Base-by-base conservation (phyloP, 495 filamentous ascomycete genomes). In the Hypoxylon trugodes region DNA sequence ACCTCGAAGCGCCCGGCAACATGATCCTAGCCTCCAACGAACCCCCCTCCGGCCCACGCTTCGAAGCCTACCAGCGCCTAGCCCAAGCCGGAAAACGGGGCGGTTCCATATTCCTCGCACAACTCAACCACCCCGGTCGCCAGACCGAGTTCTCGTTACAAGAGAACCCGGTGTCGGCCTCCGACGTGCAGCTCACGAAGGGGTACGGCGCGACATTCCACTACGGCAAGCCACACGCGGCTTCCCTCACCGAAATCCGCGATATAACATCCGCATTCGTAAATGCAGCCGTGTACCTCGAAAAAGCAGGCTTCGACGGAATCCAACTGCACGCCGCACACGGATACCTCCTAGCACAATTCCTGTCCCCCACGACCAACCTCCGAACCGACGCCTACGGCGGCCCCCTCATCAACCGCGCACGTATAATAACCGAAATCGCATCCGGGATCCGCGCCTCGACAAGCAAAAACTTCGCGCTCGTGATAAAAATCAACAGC, bases 401-500 rank as follows among this genome's bases (percentile, higher is more conserved):
- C 15, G 88, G 88, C 21, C 74, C 71, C 38, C 87, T 89, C 49
- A 82, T 86, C 75, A 89, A 90, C 72, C 80, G 86, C 16, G 82
- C 76, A 21, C 77, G 86, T 0, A 72, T 89, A 16, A 69, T 78
- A 0, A 64, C 82, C n/a, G 87, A 89, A 68, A 76, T 90, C 40
- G 78, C 77, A 2, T 50, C 74, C 18, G 81, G 74, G 4, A 78
- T 87, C 59, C 81, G 82, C 30, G 61, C 66, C 0, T 79, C 76
- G 0, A 77, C 73, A 6, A 75, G 53, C 32, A 74, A 66, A 12
- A 78, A 36, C 40, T 89, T 89, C 75, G 80, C 87, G 32, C 64
- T 90, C 26, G 77, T 79, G 33, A 86, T 89, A 72, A 90, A 90
- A 74, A 75, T 90, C 69, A 90, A 90, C 73, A 86, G 80, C 66